Evolutionary conservation across 1,284 basidiomycete genomes (phyloP), one percentile per base, ranked within the genome.

Genomic region (Trichosporon ovoides): DNA sequence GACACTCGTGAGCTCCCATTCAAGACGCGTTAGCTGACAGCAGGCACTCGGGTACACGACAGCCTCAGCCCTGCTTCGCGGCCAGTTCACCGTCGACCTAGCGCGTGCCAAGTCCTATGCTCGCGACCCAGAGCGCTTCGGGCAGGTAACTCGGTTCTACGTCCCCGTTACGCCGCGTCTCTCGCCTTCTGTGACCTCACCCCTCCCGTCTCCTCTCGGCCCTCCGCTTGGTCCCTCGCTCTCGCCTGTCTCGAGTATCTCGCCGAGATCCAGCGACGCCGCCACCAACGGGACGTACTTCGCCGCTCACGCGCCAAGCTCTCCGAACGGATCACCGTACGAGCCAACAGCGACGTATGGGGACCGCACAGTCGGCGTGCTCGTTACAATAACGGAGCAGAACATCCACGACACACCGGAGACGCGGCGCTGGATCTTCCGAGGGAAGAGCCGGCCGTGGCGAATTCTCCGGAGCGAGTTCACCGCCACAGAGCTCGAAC

Each of bases 1-100:
- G 28, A 66, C 68, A 1, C 16, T 55, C 3, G 73, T n/a, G n/a
- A n/a, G n/a, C n/a, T n/a, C n/a, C n/a, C n/a, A n/a, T n/a, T n/a
- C n/a, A n/a, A n/a, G n/a, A n/a, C n/a, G n/a, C n/a, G n/a, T n/a
- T n/a, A n/a, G n/a, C n/a, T n/a, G n/a, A n/a, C n/a, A n/a, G n/a
- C n/a, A n/a, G n/a, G n/a, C 61, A 10, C 59, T 74, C 10, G 71
- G 63, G 2, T 58, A 49, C 31, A 58, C 65, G 19, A 66, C 69
- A 0, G 52, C 68, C n/a, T n/a, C 33, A 6, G 43, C 63, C 5
- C 43, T 72, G 13, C 56, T 50, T 13, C 22, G 51, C 18, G 69
- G 70, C 16, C 52, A 66, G 24, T 61, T 75, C 7, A 73, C 69
- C 1, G 64, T 74, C 56, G 73, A 75, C 55, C 38, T 57, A 12